Percentiles rank a stretch among this genome's conserved stretches.
phyloP scores from a whole-genome alignment of 495 filamentous ascomycete genomes.

The Evernia prunastri region DNA sequence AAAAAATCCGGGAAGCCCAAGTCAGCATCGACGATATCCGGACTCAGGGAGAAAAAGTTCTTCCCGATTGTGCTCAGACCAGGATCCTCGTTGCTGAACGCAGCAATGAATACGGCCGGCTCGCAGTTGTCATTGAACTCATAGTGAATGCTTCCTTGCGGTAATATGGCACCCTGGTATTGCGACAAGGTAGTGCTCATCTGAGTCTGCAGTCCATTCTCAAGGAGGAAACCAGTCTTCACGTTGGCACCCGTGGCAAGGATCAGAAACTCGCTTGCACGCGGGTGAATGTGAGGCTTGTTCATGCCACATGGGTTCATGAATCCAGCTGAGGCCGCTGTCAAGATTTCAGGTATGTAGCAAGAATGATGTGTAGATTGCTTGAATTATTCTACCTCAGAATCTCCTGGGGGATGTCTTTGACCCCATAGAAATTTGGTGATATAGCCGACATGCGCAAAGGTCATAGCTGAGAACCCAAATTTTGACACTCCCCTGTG shows the following conservation, averaged over 20 bases:
- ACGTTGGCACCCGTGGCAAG: conserved; percentile 32
- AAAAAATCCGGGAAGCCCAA: conserved; percentile 9
- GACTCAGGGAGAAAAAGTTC: conserved; percentile 10
- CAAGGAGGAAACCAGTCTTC: conserved; percentile 35
- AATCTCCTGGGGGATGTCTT: no score
- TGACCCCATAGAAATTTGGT: no score
- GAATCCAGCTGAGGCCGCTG: conserved; percentile 37
- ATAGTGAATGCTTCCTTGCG: conserved; percentile 40
- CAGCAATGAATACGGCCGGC: conserved; percentile 36
- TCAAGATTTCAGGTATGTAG: no score
- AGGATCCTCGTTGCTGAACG: conserved; percentile 40
- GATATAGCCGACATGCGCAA: no score
- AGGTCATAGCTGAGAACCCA: no score
- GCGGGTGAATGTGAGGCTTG: conserved; percentile 45
- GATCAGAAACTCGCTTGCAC: conserved; percentile 41
- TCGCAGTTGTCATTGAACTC: conserved; percentile 43
- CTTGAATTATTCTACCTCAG: no score
- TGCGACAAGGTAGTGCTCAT: conserved; percentile 31
- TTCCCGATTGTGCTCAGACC: conserved; percentile 30
- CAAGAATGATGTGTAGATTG: no score
- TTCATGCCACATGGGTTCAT: conserved; percentile 42
- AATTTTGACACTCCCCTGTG: no score
- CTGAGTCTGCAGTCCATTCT: conserved; percentile 27
- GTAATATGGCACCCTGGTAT: conserved; percentile 39
- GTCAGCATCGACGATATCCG: conserved; percentile 13